These are phyloP conservation scores for Chamaecrista fasciculata DNA, from an alignment of 306 rosid species.

Conservation along the genomic window DNA sequence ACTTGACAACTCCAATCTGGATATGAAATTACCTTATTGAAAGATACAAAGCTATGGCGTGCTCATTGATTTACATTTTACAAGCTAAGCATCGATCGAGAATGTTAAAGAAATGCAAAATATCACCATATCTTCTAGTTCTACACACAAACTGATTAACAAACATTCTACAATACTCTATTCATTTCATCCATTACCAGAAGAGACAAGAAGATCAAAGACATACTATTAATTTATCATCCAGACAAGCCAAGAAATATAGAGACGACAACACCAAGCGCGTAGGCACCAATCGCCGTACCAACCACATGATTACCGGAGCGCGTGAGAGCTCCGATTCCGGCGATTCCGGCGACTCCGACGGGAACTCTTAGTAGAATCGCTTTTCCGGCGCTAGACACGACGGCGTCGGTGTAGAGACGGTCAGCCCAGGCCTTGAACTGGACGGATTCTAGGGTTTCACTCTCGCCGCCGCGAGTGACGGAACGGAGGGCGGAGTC, in stretches of 20 bases:
- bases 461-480: neutral
- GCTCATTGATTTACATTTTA: too few relatives aligned
- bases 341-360: slow-evolving; percentile 67
- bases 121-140: too few relatives aligned
- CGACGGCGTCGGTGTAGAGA: slow-evolving; percentile 53
- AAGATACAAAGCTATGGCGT: too few relatives aligned
- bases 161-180: too few relatives aligned
- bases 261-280: slow-evolving; percentile 60
- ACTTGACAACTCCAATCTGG: too few relatives aligned
- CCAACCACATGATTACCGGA: slow-evolving; percentile 49
- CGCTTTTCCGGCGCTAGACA: slow-evolving; percentile 49
- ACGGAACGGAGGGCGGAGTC: slow-evolving; percentile 62
- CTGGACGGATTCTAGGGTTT: slow-evolving; percentile 28
- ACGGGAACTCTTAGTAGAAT: slow-evolving; percentile 57
- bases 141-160: too few relatives aligned
- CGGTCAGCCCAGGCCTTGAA: slow-evolving; percentile 71
- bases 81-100: too few relatives aligned
- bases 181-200: too few relatives aligned
- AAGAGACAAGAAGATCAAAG: too few relatives aligned
- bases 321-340: slow-evolving; percentile 59
- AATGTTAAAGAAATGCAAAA: too few relatives aligned
- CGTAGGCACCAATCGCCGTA: slow-evolving; percentile 59
- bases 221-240: too few relatives aligned
- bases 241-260: slow-evolving; percentile 53
- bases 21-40: too few relatives aligned